Evolutionary conservation across 2,329 filamentous ascomycete genomes (phyloP).

Genomic region (Blastomyces parvus): DNA sequence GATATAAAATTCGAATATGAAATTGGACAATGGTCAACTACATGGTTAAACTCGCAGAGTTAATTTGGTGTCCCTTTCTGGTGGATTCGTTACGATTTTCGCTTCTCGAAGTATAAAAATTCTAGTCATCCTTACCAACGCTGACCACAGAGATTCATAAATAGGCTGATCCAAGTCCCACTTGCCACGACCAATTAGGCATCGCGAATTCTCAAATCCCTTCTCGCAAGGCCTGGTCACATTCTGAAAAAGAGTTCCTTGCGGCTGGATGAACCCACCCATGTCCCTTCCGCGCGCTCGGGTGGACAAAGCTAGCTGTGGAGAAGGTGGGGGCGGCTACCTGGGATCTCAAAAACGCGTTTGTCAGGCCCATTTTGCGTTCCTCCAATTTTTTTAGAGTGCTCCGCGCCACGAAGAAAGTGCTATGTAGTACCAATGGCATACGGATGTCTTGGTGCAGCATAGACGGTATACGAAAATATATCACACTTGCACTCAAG

Average conservation of each 20-base stretch:
- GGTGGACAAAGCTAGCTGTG: background rate
- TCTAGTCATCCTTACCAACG: background rate
- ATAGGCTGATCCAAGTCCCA: background rate
- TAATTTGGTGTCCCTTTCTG: background rate
- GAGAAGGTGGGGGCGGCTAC: background rate
- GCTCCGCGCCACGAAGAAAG: background rate
- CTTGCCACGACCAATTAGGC: background rate
- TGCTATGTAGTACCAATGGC: background rate
- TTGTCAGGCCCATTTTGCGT: background rate
- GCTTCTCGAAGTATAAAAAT: too few species aligned
- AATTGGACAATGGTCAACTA: background rate
- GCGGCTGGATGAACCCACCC: background rate
- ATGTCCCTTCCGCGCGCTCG: background rate
- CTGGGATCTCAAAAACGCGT: background rate
- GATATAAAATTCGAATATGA: background rate
- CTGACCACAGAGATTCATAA: background rate
- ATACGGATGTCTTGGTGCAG: background rate
- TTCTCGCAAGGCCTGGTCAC: background rate
- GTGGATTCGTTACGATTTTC: background rate
- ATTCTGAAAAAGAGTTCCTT: background rate
- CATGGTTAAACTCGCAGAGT: background rate
- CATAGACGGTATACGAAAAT: background rate
- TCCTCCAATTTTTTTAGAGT: background rate
- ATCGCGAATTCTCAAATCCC: background rate
- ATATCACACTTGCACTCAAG: background rate